Evolutionary conservation across 1,284 basidiomycete species (phyloP).

Genomic region (Cryptococcus hybrid): DNA sequence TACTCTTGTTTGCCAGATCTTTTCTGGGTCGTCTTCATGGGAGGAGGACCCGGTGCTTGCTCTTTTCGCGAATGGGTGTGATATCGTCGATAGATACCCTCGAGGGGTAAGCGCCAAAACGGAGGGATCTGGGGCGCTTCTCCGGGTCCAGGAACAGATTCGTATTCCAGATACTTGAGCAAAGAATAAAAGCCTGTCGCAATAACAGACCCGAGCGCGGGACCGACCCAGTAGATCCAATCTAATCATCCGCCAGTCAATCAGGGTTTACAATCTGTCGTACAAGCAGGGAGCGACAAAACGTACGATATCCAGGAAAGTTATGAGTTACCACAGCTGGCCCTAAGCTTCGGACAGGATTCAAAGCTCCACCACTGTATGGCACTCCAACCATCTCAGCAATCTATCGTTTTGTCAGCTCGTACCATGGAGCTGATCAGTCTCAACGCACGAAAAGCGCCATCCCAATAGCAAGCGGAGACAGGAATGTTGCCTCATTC

Average conservation of each 20-base stretch:
- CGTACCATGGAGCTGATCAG: too few relatives aligned
- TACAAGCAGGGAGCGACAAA: not conserved
- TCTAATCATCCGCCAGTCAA: conserved; percentile 4
- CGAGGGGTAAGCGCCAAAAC: not conserved
- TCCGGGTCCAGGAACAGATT: conserved; percentile 45
- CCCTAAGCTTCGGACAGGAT: conserved; percentile 49
- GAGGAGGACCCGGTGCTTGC: not conserved
- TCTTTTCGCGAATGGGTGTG: conserved; percentile 4
- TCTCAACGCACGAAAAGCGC: conserved; percentile 45
- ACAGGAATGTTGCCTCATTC: conserved; percentile 55
- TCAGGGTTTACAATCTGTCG: not conserved
- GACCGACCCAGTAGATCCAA: conserved; percentile 51
- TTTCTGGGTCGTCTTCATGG: not conserved
- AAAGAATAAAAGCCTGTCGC: conserved; percentile 49
- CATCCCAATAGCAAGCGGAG: conserved; percentile 56
- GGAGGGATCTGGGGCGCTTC: conserved; percentile 2
- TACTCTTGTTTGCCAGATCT: conserved; percentile 11
- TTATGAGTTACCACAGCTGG: conserved; percentile 42
- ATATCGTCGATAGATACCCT: not conserved
- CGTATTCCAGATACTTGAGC: conserved; percentile 47
- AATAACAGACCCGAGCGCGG: conserved; percentile 39
- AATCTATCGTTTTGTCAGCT: conserved; percentile 13
- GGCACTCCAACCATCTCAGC: conserved; percentile 52
- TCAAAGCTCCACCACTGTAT: conserved; percentile 50
- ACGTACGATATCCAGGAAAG: conserved; percentile 37